These are phyloP conservation scores for Sonneratia alba DNA, from an alignment of 345 rosid genomes.

Conservation along the genomic window DNA sequence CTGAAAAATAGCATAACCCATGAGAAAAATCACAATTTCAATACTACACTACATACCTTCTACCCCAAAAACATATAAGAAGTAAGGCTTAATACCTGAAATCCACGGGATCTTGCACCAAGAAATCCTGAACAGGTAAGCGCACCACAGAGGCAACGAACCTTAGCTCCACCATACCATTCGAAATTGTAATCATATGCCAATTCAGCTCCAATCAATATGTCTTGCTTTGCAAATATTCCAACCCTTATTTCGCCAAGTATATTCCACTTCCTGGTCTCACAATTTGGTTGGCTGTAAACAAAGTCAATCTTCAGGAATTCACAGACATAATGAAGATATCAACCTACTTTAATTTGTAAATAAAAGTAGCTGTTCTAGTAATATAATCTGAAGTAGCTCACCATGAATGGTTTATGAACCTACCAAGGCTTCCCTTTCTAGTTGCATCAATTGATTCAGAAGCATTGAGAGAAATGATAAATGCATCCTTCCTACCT, in stretches of 20 bases:
- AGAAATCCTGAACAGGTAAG: slow-evolving; percentile 80
- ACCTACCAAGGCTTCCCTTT: slow-evolving; percentile 91
- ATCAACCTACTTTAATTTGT: background rate
- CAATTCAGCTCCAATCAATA: slow-evolving; percentile 54
- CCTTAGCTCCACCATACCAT: slow-evolving; percentile 96
- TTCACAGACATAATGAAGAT: background rate
- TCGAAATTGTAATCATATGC: slow-evolving; percentile 88
- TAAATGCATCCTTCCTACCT: slow-evolving; percentile 92
- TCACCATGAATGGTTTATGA: slow-evolving; percentile 98
- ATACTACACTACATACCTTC: background rate
- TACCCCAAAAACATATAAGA: background rate
- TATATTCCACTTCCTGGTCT: slow-evolving; percentile 95
- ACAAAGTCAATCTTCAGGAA: slow-evolving; percentile 3
- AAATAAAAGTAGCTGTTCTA: background rate
- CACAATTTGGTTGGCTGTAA: slow-evolving; percentile 86
- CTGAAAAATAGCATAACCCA: slow-evolving; percentile 24
- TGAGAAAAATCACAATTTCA: background rate
- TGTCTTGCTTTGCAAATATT: slow-evolving; percentile 82
- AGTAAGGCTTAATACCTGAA: slow-evolving; percentile 43
- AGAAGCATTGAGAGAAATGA: slow-evolving; percentile 70
- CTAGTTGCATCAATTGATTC: slow-evolving; percentile 88
- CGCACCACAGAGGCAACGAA: slow-evolving; percentile 95
- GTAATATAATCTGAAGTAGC: slow-evolving; percentile 14
- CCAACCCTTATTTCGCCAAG: slow-evolving; percentile 92
- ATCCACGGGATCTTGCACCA: slow-evolving; percentile 98